A percentile compares a stretch with the other conserved stretches of the same genome.
Conservation (phyloP, 164 flowering plant genomes). For the Taxillus chinensis region DNA sequence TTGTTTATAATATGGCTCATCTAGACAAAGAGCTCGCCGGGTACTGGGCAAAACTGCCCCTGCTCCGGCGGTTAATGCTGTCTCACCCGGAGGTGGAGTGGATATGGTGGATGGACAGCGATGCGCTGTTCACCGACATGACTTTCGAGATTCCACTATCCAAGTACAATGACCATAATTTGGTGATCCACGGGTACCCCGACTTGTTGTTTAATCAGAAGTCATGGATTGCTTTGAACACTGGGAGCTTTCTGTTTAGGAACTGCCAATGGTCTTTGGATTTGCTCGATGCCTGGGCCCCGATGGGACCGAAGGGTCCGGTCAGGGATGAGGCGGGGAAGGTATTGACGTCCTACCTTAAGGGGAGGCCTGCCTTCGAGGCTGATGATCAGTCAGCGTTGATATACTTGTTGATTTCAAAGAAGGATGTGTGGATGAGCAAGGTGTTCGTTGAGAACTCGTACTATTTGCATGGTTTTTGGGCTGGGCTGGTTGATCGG, state of each 20-base stretch:
- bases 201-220: not conserved
- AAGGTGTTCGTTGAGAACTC: constrained; percentile 2
- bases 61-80: constrained; percentile 1
- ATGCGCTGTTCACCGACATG: not conserved
- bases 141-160: not conserved
- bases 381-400: constrained; percentile 5
- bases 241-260: constrained; percentile 2
- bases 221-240: constrained; percentile 3
- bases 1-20: constrained; percentile 2
- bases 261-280: constrained; percentile 5
- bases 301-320: constrained; percentile 2
- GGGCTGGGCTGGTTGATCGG: constrained; percentile 4
- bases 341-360: not conserved
- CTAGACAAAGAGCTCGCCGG: constrained; percentile 3
- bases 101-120: constrained; percentile 5
- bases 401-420: constrained; percentile 1
- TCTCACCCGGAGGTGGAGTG: constrained; percentile 4
- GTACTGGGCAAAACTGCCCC: constrained; percentile 1
- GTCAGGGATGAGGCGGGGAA: constrained; percentile 1
- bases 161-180: not conserved
- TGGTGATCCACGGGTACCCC: constrained; percentile 3
- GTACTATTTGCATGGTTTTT: not conserved
- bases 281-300: constrained; percentile 2
- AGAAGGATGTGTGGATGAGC: constrained; percentile 1
- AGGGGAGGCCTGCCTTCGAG: constrained; percentile 5